Base-by-base conservation (phyloP, 176 grass and related monocot genomes). In the Sorghum bicolor region DNA sequence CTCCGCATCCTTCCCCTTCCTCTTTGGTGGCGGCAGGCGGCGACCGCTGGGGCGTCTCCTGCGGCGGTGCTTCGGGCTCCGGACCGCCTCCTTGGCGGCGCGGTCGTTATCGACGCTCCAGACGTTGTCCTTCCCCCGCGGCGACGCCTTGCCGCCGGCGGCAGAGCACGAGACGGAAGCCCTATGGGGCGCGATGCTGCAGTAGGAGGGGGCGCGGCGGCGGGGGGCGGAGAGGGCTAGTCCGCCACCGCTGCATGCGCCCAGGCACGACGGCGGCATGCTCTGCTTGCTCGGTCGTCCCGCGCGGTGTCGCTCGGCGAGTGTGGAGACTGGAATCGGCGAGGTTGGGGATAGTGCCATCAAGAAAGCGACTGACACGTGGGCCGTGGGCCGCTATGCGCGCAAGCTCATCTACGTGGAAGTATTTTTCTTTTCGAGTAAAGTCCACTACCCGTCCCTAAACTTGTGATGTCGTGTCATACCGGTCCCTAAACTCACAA, bases 71-170 rank as follows among this genome's bases (percentile, higher is more conserved):
- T 80, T 86, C 37, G 75, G 79, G 3, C 53, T 28, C 37, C 85
- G 77, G 53, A 14, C 1, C 44, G 57, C 68, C 29, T 72, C 73
- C 77, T 61, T 67, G 4, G 84, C 69, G 24, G 87, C 91, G 26
- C 77, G 76, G 4, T 96, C 89, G 69, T 99, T 99, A 37, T 96
- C 96, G 34, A 99, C 64, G 83, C 93, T 99, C 96, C 93, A 96
- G 22, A 99, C 88, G 58, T 99, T 99, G 66, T 99, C 91, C 77
- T 94, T 96, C 65, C 84, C 91, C 83, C 76, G 93, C 30, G 87
- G 78, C 70, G 71, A 67, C 30, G 85, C 64, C 64, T 74, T 90
- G 72, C 65, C 77, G 38, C 86, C 77, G n/a, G 36, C 57, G 1
- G 70, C 87, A 32, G 67, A 63, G 44, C 81, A 87, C 39, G 75